Evolutionary conservation across 305 asterid genomes (phyloP), one percentile per base, ranked within the genome.

Genomic region (Fraxinus platypoda): DNA sequence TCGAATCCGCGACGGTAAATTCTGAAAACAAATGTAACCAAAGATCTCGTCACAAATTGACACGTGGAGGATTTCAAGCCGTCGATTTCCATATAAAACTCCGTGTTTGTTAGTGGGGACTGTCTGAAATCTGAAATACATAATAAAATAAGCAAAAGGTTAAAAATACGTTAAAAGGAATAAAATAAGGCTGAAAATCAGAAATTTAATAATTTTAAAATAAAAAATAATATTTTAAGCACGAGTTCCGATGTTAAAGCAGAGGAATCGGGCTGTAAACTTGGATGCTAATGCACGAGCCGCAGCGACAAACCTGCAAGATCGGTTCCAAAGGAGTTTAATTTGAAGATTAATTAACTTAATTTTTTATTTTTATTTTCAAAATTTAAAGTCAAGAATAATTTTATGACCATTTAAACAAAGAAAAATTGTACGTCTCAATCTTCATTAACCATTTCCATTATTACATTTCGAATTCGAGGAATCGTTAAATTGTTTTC

Each of bases 211-310:
- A 23, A 78, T 57, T 64, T 26, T 15, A 64, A 64, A 80, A 75
- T 17, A 17, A 15, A 17, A 25, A 8, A 3, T 43, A 71, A 26
- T 77, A 25, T 81, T 74, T 59, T 72, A 28, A 23, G 83, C 91
- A 26, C 89, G 81, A 83, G 66, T 77, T 46, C 80, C 89, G 25
- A 88, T 62, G 87, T 25, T 15, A 83, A 80, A 80, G 85, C 79
- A 54, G 62, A 81, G 85, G 84, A 82, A 84, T 86, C 84, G 86
- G 83, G 83, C 83, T 83, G 89, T 80, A 72, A 83, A 77, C 80
- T 87, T 90, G 91, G 91, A 88, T 88, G 76, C 82, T 90, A 81
- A 86, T 86, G 89, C 90, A 86, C 88, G 78, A 89, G 88, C 75
- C 81, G 76, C 89, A 82, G 89, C 91, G 89, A 76, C 85, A 89